Conservation (phyloP, 306 rosid genomes). For the Sicyos edulis region DNA sequence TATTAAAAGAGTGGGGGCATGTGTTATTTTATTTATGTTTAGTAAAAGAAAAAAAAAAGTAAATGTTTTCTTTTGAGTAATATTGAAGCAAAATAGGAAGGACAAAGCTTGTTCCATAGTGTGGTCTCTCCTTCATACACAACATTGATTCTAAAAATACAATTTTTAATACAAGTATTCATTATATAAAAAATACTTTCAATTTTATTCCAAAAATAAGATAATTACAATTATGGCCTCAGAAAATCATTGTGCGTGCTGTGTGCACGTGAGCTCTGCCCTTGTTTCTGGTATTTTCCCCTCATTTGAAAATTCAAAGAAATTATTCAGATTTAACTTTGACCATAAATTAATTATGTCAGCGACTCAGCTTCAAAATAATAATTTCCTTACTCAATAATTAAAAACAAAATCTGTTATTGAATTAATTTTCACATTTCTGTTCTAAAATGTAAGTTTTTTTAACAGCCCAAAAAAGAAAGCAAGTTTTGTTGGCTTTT, state of each 20-base stretch:
- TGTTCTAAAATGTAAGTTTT: no score
- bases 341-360: not conserved
- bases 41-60: not conserved
- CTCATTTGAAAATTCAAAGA: not conserved
- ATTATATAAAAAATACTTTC: not conserved
- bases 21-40: not conserved
- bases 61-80: constrained; percentile 11
- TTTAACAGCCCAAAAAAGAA: not conserved
- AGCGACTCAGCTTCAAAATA: not conserved
- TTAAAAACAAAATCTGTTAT: no score
- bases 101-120: constrained; percentile 6
- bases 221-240: constrained; percentile 8
- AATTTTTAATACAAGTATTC: not conserved
- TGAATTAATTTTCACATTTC: not conserved
- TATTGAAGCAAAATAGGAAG: constrained; percentile 22
- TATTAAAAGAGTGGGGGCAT: constrained; percentile 16
- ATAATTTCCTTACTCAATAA: not conserved
- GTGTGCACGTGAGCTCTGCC: not conserved
- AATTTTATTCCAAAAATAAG: not conserved
- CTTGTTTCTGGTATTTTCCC: not conserved
- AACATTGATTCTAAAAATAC: not conserved
- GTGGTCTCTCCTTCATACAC: constrained; percentile 10
- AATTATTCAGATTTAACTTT: not conserved
- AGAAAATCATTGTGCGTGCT: not conserved
- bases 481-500: not conserved